Evolutionary conservation across 2,329 filamentous ascomycete genomes (phyloP), one percentile per base, ranked within the genome.

Genomic region (Fusarium continuum): DNA sequence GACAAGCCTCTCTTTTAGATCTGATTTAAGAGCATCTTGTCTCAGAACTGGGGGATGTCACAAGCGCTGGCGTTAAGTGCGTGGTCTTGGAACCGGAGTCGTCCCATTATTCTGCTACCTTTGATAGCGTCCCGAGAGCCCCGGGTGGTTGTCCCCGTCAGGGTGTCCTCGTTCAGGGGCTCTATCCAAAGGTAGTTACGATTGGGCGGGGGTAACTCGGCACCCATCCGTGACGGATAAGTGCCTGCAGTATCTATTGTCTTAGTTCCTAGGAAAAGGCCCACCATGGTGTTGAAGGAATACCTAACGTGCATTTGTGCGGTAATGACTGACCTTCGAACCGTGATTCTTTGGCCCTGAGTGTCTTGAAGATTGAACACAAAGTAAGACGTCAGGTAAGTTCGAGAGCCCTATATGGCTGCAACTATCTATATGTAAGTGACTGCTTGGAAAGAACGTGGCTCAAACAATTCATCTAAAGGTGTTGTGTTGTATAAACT

Each of bases 121-220:
- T 46, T 44, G 36, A 65, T 56, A 44, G 55, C 50, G 52, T 64
- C 36, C 55, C 60, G 38, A 44, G 26, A 32, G 26, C 31, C 41
- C 57, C 64, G 53, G 31, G 43, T 50, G 52, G 19, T 29, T 31
- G n/a, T 41, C 39, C 31, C 32, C 28, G 36, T 45, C 38, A 47
- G 61, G 47, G 58, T 48, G 38, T 46, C 50, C 55, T 51, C 55
- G 52, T 46, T 47, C 40, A 38, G 40, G 41, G 32, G 40, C 43
- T 23, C 16, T 16, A 43, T 19, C 10, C 28, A 17, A 11, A n/a
- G 32, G 26, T 17, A 28, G 40, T 41, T 44, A 25, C 40, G 55
- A 55, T 66, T 66, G 62, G 62, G 35, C 54, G 58, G 51, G 48
- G 56, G 32, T 26, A 31, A 25, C 22, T 46, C 46, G 39, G 52